A percentile compares a stretch with the other conserved stretches of the same genome.
Conservation (phyloP, 2,329 filamentous ascomycete genomes). For the Lachnellula subtilissima region DNA sequence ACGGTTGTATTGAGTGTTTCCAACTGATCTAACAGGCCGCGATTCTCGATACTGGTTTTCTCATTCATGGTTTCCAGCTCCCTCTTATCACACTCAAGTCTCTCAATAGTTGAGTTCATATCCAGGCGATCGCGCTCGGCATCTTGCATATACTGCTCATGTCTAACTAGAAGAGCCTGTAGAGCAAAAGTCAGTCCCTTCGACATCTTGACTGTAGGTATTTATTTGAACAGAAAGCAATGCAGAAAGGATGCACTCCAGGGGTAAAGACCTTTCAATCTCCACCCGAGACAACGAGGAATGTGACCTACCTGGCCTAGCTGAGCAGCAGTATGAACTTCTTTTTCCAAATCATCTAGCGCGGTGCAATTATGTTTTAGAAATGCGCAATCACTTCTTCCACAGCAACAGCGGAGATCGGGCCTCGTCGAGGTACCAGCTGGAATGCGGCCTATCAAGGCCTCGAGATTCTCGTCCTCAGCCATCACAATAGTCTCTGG, state of each 20-base stretch:
- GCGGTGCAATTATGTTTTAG: conserved; percentile 74
- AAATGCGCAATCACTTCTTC: conserved; percentile 70
- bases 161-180: conserved; percentile 84
- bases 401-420: conserved; percentile 70
- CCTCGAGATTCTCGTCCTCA: conserved; percentile 16
- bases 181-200: conserved; percentile 63
- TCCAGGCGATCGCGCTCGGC: conserved; percentile 78
- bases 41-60: conserved; percentile 76
- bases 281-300: conserved; percentile 17
- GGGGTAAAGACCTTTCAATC: background rate
- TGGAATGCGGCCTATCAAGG: conserved; percentile 28
- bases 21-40: conserved; percentile 73
- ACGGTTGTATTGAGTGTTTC: conserved; percentile 79
- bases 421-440: conserved; percentile 14
- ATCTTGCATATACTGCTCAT: conserved; percentile 92
- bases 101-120: conserved; percentile 68
- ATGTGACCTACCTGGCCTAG: conserved; percentile 78
- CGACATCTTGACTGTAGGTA: conserved; percentile 13
- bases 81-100: conserved; percentile 69
- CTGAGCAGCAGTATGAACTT: conserved; percentile 79
- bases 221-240: background rate
- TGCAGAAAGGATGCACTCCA: background rate
- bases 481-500: conserved; percentile 8
- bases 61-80: conserved; percentile 73
- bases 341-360: conserved; percentile 77